Evolutionary conservation across 2,329 filamentous ascomycete species (phyloP).

Genomic region (Cadophora sp.): DNA sequence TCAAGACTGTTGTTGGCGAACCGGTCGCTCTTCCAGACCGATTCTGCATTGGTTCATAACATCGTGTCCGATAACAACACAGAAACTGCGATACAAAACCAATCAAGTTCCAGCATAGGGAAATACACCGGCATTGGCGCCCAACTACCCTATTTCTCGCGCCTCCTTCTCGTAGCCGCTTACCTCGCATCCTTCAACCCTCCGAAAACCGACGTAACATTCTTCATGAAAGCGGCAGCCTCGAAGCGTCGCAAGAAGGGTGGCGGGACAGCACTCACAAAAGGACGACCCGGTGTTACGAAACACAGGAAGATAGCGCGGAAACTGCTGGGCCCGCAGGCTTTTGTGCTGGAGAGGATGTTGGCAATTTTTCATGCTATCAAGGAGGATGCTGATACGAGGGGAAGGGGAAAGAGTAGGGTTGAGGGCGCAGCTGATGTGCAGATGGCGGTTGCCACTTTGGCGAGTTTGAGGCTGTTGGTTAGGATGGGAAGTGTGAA

Average conservation of each 20-base stretch:
- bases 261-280: constrained; percentile 53
- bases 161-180: constrained; percentile 75
- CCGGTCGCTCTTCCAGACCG: constrained; percentile 74
- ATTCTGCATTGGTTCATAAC: constrained; percentile 70
- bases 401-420: constrained; percentile 26
- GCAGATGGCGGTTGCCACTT: constrained; percentile 71
- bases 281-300: constrained; percentile 43
- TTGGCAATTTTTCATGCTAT: constrained; percentile 78
- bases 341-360: constrained; percentile 80
- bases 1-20: constrained; percentile 79
- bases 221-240: constrained; percentile 65
- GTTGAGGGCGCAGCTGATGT: constrained; percentile 56
- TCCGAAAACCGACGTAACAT: constrained; percentile 71
- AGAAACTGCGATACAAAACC: neutral
- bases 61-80: constrained; percentile 52
- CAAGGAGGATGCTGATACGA: constrained; percentile 50
- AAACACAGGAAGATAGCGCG: constrained; percentile 77
- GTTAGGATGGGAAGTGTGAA: constrained; percentile 62
- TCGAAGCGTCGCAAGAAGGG: constrained; percentile 47
- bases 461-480: constrained; percentile 73
- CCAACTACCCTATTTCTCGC: constrained; percentile 73
- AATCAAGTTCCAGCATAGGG: constrained; percentile 21
- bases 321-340: constrained; percentile 77
- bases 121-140: constrained; percentile 54
- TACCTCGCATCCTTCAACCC: constrained; percentile 86